Evolutionary conservation across 148 eudicot genomes (phyloP), one percentile per base, ranked within the genome.

Genomic region (Vaccinium myrtillus): DNA sequence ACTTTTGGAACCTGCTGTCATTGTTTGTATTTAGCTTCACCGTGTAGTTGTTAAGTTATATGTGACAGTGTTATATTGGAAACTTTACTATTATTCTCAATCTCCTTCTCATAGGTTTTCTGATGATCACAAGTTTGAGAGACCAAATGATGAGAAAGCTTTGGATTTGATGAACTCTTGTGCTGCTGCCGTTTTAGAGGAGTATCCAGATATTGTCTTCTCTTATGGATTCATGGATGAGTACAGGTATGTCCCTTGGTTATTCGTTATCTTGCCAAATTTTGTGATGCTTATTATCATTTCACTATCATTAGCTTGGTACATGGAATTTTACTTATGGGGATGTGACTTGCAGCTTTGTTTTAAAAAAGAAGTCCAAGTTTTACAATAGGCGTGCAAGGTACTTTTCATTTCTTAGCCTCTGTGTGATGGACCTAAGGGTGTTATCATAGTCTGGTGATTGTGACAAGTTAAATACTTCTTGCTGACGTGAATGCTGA

Each of bases 311-410:
- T 25, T 74, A 51, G 67, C 30, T 25, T 74, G 25, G 27, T 8
- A 7, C 46, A 43, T 43, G 46, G 46, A 61, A 48, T 51, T 9
- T 49, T 69, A 78, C 79, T 81, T 63, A 51, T 39, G n/a, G 13
- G 5, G 83, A 77, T 84, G 39, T 71, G 58, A 58, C 85, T 84
- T 91, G 86, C 95, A 96, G 99, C 90, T 97, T 97, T 82, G 84
- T 95, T 81, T 91, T 95, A 19, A 93, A 91, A 85, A 94, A 88
- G 85, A 92, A 84, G 84, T 83, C 95, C 67, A 90, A 78, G 49
- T 93, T 94, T 83, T 95, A 97, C 88, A 91, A 91, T 83, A 91
- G 99, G 70, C 95, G 99, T 78, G 94, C 89, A 88, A 94, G 99
- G 99, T 96, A 75, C 63, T 56, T 53, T 18, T 75, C 53, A 13